phyloP scores from a whole-genome alignment of 306 rosid species.

The Astragalus glycyphyllos region DNA sequence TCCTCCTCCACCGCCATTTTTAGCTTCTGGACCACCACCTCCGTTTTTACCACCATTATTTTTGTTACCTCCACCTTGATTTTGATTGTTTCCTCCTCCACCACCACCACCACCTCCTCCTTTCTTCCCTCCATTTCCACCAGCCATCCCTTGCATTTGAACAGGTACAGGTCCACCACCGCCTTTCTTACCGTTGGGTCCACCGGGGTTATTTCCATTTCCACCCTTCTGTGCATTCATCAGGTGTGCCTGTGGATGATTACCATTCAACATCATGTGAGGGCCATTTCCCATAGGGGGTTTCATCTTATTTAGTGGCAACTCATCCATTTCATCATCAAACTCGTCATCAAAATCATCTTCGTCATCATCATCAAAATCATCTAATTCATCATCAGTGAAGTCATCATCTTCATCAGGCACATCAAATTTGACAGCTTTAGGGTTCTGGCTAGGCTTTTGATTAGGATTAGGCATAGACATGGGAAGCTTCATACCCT shows the following conservation, averaged over 20 bases:
- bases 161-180: conserved; percentile 42
- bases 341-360: conserved; percentile 53
- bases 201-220: conserved; percentile 43
- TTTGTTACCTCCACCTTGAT: conserved; percentile 40
- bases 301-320: conserved; percentile 59
- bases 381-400: conserved; percentile 58
- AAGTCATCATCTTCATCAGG: conserved; percentile 57
- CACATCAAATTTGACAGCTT: conserved; percentile 60
- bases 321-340: conserved; percentile 65
- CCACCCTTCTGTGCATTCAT: conserved; percentile 59
- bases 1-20: conserved; percentile 37
- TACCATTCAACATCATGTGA: conserved; percentile 57
- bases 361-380: conserved; percentile 36
- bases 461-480: background rate
- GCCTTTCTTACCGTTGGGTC: conserved; percentile 46
- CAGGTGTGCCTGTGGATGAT: conserved; percentile 50
- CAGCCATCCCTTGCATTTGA: conserved; percentile 41
- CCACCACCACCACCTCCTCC: conserved; percentile 45
- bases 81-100: conserved; percentile 30
- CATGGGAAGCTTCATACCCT: conserved; percentile 47
- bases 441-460: conserved; percentile 52
- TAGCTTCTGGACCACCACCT: conserved; percentile 28
- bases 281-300: conserved; percentile 45
- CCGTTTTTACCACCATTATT: conserved; percentile 42
- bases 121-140: conserved; percentile 53